phyloP scores from a whole-genome alignment of 192 early-diverging fungal genomes.

The Coemansia interrupta region DNA sequence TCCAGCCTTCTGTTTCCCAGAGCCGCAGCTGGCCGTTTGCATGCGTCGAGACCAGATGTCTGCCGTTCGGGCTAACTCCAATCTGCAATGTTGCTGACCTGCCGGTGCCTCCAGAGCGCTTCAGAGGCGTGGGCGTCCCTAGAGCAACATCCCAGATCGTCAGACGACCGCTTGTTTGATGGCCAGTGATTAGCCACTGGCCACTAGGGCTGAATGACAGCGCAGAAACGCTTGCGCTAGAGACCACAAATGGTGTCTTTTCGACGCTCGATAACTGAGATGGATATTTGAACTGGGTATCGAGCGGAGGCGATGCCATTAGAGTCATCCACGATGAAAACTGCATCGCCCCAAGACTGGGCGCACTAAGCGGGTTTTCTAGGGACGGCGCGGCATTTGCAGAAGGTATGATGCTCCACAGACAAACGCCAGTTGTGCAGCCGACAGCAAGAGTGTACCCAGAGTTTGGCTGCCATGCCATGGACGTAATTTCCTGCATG shows the following conservation, averaged over 20 bases:
- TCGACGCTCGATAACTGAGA: constrained; percentile 3
- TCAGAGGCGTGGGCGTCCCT: constrained; percentile 42
- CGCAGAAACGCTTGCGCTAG: constrained; percentile 37
- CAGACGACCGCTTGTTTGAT: constrained; percentile 38
- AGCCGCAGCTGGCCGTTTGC: constrained; percentile 46
- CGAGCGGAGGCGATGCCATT: constrained; percentile 29
- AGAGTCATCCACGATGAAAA: constrained; percentile 49
- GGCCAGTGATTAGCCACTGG: constrained; percentile 46
- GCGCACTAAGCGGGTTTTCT: constrained; percentile 13
- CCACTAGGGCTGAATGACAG: constrained; percentile 43
- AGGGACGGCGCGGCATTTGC: neutral
- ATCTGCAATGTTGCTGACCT: constrained; percentile 30
- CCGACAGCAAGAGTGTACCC: constrained; percentile 49
- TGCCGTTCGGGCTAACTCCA: constrained; percentile 34
- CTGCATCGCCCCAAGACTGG: constrained; percentile 23
- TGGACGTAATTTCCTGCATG: constrained; percentile 41
- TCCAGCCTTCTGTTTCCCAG: constrained; percentile 51
- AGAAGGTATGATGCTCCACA: constrained; percentile 44
- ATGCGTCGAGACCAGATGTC: constrained; percentile 38
- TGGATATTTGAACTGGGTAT: constrained; percentile 8
- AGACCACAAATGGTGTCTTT: constrained; percentile 11
- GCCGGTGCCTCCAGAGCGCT: constrained; percentile 34
- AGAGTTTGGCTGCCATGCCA: constrained; percentile 52
- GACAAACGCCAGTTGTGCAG: constrained; percentile 37
- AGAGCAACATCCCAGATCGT: constrained; percentile 51